These are phyloP conservation scores for Fusarium abutilonis DNA, from an alignment of 2,329 filamentous ascomycete species.

Conservation along the genomic window DNA sequence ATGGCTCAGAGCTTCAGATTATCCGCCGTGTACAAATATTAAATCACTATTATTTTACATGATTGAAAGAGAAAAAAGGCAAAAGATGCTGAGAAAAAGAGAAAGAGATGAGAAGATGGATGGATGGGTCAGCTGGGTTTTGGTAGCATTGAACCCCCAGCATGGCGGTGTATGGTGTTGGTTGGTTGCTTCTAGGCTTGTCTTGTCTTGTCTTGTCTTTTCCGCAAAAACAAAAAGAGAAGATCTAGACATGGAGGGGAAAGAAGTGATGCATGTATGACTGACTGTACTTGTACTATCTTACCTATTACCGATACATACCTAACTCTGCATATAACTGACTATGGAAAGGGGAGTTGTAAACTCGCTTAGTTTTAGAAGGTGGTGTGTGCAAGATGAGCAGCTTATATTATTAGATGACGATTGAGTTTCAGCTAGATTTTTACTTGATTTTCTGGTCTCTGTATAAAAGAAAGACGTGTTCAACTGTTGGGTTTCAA, in stretches of 20 bases:
- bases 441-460: slow-evolving; percentile 3
- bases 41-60: slow-evolving; percentile 25
- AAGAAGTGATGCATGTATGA: slow-evolving; percentile 38
- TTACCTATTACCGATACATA: slow-evolving; percentile 12
- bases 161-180: slow-evolving; percentile 34
- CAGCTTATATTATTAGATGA: not conserved
- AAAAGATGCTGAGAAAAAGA: slow-evolving; percentile 6
- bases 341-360: slow-evolving; percentile 1
- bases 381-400: slow-evolving; percentile 4
- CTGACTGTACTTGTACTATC: slow-evolving; percentile 32
- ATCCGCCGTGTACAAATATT: slow-evolving; percentile 38
- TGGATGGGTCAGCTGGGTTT: slow-evolving; percentile 5
- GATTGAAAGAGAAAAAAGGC: slow-evolving; percentile 2
- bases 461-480: not conserved
- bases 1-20: not conserved
- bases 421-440: slow-evolving; percentile 14
- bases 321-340: slow-evolving; percentile 21
- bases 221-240: slow-evolving; percentile 15
- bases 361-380: not conserved
- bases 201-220: slow-evolving; percentile 9
- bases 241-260: slow-evolving; percentile 13
- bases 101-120: not conserved
- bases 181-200: slow-evolving; percentile 15
- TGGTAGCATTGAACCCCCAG: slow-evolving; percentile 9
- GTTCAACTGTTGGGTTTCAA: slow-evolving; percentile 22